These are phyloP conservation scores for Bacterosira constricta DNA, from an alignment of 108 stramenopile species.

Conservation along the genomic window DNA sequence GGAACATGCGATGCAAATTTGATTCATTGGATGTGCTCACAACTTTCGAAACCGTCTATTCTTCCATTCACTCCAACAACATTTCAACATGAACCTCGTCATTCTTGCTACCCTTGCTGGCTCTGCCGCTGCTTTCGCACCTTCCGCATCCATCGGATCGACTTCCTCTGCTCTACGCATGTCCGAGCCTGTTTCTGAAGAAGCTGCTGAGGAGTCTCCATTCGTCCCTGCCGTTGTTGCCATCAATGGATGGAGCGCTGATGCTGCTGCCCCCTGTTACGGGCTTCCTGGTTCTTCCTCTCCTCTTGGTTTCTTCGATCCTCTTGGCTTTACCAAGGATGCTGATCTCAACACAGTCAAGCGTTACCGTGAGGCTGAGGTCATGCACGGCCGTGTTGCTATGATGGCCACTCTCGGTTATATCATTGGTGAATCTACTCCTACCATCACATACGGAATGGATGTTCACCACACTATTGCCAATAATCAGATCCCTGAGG, in stretches of 20 bases:
- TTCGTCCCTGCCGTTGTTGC: not conserved
- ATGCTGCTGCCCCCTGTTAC: constrained; percentile 17
- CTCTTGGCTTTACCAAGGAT: constrained; percentile 53
- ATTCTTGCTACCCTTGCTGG: constrained; percentile 24
- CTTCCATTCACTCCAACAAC: too few relatives aligned
- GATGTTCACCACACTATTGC: constrained; percentile 53
- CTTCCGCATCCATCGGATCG: not conserved
- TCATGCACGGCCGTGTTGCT: constrained; percentile 61
- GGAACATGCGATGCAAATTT: too few relatives aligned
- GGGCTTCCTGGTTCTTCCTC: constrained; percentile 44
- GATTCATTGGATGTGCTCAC: too few relatives aligned
- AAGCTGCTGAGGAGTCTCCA: too few relatives aligned
- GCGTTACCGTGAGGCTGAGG: constrained; percentile 66
- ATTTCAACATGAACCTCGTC: constrained; percentile 27
- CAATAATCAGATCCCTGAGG: constrained; percentile 60
- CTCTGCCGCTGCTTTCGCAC: constrained; percentile 35
- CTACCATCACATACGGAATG: constrained; percentile 44
- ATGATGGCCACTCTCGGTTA: constrained; percentile 56
- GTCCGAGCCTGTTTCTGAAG: constrained; percentile 9
- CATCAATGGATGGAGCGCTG: constrained; percentile 40
- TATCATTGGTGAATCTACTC: constrained; percentile 49
- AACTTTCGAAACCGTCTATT: too few relatives aligned
- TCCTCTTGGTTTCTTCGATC: constrained; percentile 47
- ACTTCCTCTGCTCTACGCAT: constrained; percentile 20
- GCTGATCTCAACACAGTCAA: constrained; percentile 42